Evolutionary conservation across 2,329 filamentous ascomycete species (phyloP), one percentile per base, ranked within the genome.

Genomic region (Fusarium verticillioides): DNA sequence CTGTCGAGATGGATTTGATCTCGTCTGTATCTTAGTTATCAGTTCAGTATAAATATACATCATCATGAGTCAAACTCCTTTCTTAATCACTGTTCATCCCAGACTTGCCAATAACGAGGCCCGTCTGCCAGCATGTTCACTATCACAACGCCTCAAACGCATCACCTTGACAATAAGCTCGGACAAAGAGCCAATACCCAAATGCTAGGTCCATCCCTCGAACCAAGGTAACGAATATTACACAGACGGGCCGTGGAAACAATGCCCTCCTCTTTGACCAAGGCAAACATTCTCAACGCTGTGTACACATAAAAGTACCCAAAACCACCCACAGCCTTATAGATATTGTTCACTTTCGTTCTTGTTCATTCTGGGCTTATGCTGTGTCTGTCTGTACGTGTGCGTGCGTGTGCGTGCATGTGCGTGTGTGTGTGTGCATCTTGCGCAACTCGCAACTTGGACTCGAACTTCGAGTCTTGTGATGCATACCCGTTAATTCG

Each of bases 391-490:
- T 42, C 39, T 69, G 71, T 72, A 42, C 69, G 56, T 60, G 57
- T 39, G 40, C 52, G 44, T 60, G 67, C n/a, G 23, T 63, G 30
- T 59, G 43, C 23, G 23, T 23, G 23, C 4, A 4, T 23, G 26
- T 26, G 26, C 39, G 42, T 71, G 43, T 57, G 42, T 71, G 43
- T 57, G 65, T 34, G 62, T 71, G 62, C 46, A 60, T 69, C 59
- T 72, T 70, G 70, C 60, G 43, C 70, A 60, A 70, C 70, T 70
- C 72, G 72, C 72, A 75, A 74, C 72, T 52, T 66, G 72, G 69
- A 75, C 72, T 74, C 72, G 72, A 74, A 73, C 50, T 60, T 60
- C 63, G 68, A 72, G 64, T 65, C 69, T 47, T 66, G 37, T 74
- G 47, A 44, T 32, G 46, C 72, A 66, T 60, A 54, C 64, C 68